Evolutionary conservation across 1,284 basidiomycete genomes (phyloP), one percentile per base, ranked within the genome.

Genomic region (Schizophyllum amplum): DNA sequence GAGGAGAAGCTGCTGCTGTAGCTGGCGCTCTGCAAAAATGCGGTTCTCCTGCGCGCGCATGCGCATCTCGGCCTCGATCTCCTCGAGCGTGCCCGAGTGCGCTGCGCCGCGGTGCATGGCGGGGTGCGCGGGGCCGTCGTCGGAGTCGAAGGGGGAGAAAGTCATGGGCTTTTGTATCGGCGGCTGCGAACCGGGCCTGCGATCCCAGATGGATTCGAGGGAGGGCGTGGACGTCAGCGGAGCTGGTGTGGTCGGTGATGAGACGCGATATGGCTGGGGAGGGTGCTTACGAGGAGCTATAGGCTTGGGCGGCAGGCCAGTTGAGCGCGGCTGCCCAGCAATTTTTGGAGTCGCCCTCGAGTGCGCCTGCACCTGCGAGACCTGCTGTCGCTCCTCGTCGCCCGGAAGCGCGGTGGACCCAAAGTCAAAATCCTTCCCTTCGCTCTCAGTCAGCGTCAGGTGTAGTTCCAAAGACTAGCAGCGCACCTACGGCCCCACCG

Each of bases 371-470:
- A 9, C 33, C 33, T 42, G 33, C 13, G 33, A 42, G 33, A 42
- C 17, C 33, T 42, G 33, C 33, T 42, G 33, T 9, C 33, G 33
- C 33, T 42, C 33, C 33, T 42, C 58, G 55, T 70, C 72, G 25
- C 73, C 73, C 49, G 82, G 61, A 50, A 42, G 33, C 11, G 33
- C 33, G 33, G 71, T 58, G n/a, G 78, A 71, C 52, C 81, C 77
- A 73, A 97, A 98, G 75, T 97, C 92, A 69, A 98, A 98, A 73
- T 98, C 94, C 69, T 87, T 92, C 68, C 87, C 93, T 95, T 67
- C 54, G 54, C 33, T 26, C 58, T 53, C 33, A 55, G 42, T 56
- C 49, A 47, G 58, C 54, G 51, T 53, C 57, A 42, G 2, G 33
- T 17, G 7, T 42, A 9, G 7, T 2, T 3, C 4, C 7, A 17